These are phyloP conservation scores for Paramecium biaurelia DNA, from an alignment of 73 alveolate species.

Conservation along the genomic window DNA sequence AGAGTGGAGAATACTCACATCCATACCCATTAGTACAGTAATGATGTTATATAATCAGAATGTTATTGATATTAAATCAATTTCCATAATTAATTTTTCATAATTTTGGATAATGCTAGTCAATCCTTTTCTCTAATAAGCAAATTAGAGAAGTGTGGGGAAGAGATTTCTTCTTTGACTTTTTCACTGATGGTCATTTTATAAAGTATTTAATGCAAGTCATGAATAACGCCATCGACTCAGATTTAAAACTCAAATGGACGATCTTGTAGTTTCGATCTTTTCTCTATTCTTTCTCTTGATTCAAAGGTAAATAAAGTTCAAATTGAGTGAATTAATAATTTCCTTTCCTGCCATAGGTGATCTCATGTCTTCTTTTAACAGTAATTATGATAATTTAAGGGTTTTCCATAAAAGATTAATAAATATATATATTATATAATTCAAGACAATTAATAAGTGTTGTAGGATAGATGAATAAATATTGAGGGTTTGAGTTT, in stretches of 20 bases:
- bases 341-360: slow-evolving; percentile 28
- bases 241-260: slow-evolving; percentile 7
- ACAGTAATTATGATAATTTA: not conserved
- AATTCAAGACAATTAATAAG: not conserved
- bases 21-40: not conserved
- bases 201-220: not conserved
- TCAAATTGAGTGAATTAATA: not conserved
- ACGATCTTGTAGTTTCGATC: not conserved
- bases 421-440: not conserved
- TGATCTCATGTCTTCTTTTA: not conserved
- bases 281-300: slow-evolving; percentile 42
- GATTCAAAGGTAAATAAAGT: no score
- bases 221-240: slow-evolving; percentile 11
- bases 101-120: not conserved
- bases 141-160: no score
- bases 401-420: not conserved
- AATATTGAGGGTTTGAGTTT: not conserved
- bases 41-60: slow-evolving; percentile 14
- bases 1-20: slow-evolving; percentile 16
- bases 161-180: slow-evolving; percentile 45
- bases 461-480: not conserved
- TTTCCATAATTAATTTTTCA: slow-evolving; percentile 40
- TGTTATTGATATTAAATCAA: slow-evolving; percentile 41
- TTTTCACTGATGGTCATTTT: slow-evolving; percentile 37
- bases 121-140: not conserved